Percentiles rank a stretch among this genome's conserved stretches.
Conservation (phyloP, 495 filamentous ascomycete genomes). For the Trichoderma asperelloides region DNA sequence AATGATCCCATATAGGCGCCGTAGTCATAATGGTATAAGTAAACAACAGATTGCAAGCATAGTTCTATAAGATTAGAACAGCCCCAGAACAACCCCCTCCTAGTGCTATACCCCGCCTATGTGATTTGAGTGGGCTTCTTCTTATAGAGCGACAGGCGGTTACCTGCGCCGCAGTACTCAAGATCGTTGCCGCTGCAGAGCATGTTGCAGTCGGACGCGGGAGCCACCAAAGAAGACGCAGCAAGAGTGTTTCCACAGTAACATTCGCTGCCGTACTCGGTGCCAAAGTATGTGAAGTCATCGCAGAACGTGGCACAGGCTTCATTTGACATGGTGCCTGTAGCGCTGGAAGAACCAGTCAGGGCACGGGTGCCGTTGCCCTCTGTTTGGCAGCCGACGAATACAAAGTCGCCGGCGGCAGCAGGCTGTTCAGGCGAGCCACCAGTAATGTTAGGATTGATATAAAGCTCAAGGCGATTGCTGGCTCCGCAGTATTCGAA, state of each 20-base stretch:
- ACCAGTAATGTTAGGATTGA: conserved; percentile 1
- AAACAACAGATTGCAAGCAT: neutral
- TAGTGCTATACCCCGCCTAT: neutral
- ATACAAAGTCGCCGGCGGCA: conserved; percentile 27
- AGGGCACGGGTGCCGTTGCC: conserved; percentile 25
- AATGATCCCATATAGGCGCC: neutral
- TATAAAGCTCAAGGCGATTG: conserved; percentile 33
- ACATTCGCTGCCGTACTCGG: conserved; percentile 34
- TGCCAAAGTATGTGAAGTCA: conserved; percentile 32
- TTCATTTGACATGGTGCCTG: conserved; percentile 32
- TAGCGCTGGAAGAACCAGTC: conserved; percentile 11
- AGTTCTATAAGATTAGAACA: neutral
- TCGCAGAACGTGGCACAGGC: conserved; percentile 30
- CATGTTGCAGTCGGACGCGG: conserved; percentile 21
- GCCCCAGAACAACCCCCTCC: neutral
- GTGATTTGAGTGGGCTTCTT: neutral
- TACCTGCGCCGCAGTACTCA: conserved; percentile 26
- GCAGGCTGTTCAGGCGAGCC: conserved; percentile 7
- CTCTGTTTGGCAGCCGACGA: conserved; percentile 39
- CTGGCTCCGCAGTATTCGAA: conserved; percentile 35
- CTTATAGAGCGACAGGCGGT: conserved; percentile 22
- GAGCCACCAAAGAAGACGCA: conserved; percentile 14
- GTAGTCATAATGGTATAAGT: neutral
- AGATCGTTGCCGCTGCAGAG: conserved; percentile 21
- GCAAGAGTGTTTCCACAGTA: conserved; percentile 31